Evolutionary conservation across 768 basidiomycete genomes (phyloP), one percentile per base, ranked within the genome.

Genomic region (Suillus discolor): DNA sequence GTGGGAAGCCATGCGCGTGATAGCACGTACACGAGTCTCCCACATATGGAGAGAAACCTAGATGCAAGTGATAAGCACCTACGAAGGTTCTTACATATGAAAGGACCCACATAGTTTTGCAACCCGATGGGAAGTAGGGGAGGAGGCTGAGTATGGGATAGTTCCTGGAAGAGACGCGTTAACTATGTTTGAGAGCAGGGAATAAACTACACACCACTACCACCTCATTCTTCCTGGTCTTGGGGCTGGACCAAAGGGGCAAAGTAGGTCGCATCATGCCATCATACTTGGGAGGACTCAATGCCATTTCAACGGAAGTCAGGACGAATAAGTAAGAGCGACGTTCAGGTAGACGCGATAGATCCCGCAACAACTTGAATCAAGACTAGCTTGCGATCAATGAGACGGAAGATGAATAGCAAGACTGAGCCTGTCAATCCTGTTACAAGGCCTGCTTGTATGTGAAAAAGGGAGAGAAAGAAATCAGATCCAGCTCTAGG

Each of bases 31-130:
- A 38, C 86, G 80, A 11, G 69, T 69, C 41, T 74, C 77, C 86
- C 85, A 87, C 6, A 74, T 75, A 59, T 81, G 81, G 5, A 76
- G 74, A 6, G 79, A 71, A 64, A 85, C 75, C 82, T 86, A 55
- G 39, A 13, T 28, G 44, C 31, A 41, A 38, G 31, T 4, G 57
- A 57, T 47, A 16, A 57, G 63, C 25, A 44, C 28, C 25, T 23
- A 28, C 12, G 28, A 42, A 7, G 12, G 11, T 38, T 60, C 8
- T 28, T 28, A 66, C 25, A 18, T 66, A 39, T 36, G 23, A 57
- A 36, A n/a, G 20, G 28, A 59, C 74, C 60, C 62, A 83, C 83
- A 65, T 75, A 79, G 68, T 69, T 71, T 57, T 76, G 77, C 47
- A 85, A 70, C 64, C 81, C 80, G 38, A 74, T 71, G 15, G 82